Conservation (phyloP, 768 basidiomycete species). For the Hemileccinum impolitum region DNA sequence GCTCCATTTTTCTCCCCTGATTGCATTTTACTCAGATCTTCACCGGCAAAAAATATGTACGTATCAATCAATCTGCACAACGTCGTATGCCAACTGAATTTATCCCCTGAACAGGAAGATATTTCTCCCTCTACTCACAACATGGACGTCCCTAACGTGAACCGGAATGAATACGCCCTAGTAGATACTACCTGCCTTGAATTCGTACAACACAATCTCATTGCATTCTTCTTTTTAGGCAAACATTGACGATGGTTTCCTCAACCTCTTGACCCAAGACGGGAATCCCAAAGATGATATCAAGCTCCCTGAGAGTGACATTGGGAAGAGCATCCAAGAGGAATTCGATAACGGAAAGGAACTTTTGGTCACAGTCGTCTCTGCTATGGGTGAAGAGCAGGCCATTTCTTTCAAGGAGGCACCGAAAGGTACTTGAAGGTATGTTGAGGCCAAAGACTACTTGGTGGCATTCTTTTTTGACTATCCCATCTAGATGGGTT, state of each 20-base stretch:
- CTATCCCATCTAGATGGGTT: not conserved
- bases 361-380: conserved; percentile 78
- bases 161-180: conserved; percentile 86
- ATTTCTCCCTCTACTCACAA: conserved; percentile 98
- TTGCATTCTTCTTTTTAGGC: conserved; percentile 46
- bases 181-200: conserved; percentile 39
- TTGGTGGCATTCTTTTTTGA: not conserved
- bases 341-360: conserved; percentile 88
- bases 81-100: not conserved
- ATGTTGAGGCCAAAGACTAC: not conserved
- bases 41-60: conserved; percentile 93
- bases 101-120: conserved; percentile 65
- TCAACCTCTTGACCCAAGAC: conserved; percentile 88
- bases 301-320: conserved; percentile 79
- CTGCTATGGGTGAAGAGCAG: conserved; percentile 93
- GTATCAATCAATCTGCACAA: conserved; percentile 18
- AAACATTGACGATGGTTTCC: conserved; percentile 91
- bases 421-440: conserved; percentile 51
- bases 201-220: conserved; percentile 2
- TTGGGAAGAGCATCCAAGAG: conserved; percentile 66
- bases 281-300: conserved; percentile 90
- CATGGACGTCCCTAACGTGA: conserved; percentile 98
- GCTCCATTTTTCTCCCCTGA: conserved; percentile 2
- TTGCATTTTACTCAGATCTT: conserved; percentile 68
- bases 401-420: conserved; percentile 89